Percentiles rank a stretch among this genome's conserved stretches.
These are phyloP conservation scores for Agaricus subrufescens DNA, from an alignment of 768 basidiomycete species.

Conservation along the genomic window DNA sequence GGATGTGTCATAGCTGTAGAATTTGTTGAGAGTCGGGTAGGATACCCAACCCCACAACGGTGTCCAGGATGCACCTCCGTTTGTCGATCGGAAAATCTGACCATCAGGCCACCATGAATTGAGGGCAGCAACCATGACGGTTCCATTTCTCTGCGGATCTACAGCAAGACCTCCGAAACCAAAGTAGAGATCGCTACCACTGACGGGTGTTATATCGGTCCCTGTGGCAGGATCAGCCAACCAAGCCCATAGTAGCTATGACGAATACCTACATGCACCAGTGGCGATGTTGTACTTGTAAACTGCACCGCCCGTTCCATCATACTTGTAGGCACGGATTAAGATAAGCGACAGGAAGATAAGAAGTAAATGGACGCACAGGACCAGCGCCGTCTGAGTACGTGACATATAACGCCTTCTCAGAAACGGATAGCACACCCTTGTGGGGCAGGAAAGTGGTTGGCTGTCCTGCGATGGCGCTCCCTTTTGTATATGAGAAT, in stretches of 20 bases:
- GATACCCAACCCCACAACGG: slow-evolving; percentile 50
- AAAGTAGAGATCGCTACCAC: slow-evolving; percentile 53
- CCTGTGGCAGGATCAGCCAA: slow-evolving; percentile 20
- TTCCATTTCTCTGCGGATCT: slow-evolving; percentile 56
- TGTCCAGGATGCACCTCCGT: slow-evolving; percentile 57
- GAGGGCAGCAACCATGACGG: slow-evolving; percentile 64
- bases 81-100: slow-evolving; percentile 56
- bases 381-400: slow-evolving; percentile 63
- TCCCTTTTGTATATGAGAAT: slow-evolving; percentile 31
- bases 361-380: slow-evolving; percentile 17
- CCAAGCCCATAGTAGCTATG: neutral
- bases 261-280: slow-evolving; percentile 32
- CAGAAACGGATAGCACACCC: slow-evolving; percentile 55
- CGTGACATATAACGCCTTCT: slow-evolving; percentile 54
- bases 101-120: slow-evolving; percentile 66
- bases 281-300: slow-evolving; percentile 50
- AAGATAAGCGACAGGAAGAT: neutral
- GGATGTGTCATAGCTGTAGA: slow-evolving; percentile 49
- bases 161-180: slow-evolving; percentile 62
- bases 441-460: slow-evolving; percentile 60
- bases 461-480: slow-evolving; percentile 52
- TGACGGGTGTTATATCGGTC: slow-evolving; percentile 61
- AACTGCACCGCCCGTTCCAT: slow-evolving; percentile 47
- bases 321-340: slow-evolving; percentile 32
- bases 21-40: slow-evolving; percentile 43